These are phyloP conservation scores for Meyerozyma guilliermondii DNA, from an alignment of 1,139 yeast species.

Conservation along the genomic window DNA sequence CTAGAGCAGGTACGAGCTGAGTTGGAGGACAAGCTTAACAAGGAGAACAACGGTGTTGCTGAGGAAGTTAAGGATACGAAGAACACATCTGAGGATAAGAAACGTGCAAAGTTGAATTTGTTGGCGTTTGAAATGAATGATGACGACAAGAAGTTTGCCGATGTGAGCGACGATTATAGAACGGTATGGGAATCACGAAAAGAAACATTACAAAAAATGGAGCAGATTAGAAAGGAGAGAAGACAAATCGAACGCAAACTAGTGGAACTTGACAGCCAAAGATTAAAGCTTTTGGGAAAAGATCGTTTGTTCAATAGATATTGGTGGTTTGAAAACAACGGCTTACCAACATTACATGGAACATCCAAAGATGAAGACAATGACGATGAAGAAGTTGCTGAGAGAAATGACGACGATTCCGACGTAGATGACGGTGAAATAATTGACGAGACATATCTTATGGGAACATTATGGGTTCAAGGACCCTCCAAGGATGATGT, in stretches of 20 bases:
- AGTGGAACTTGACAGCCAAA: conserved; percentile 68
- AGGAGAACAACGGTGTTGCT: conserved; percentile 4
- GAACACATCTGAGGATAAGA: conserved; percentile 7
- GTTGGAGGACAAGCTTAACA: conserved; percentile 4
- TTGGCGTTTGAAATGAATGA: conserved; percentile 40
- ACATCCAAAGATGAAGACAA: conserved; percentile 33
- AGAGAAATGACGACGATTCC: conserved; percentile 22
- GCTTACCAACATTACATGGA: conserved; percentile 59
- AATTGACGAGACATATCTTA: conserved; percentile 58
- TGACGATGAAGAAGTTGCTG: conserved; percentile 29
- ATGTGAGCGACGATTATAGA: conserved; percentile 41
- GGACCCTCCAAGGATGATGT: conserved; percentile 78
- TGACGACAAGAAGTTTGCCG: conserved; percentile 46
- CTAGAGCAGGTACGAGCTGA: conserved; percentile 5
- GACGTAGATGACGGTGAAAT: conserved; percentile 38
- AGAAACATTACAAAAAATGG: conserved; percentile 35
- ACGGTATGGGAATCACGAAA: conserved; percentile 40
- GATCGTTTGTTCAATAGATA: conserved; percentile 83
- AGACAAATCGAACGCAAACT: conserved; percentile 51
- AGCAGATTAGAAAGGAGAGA: conserved; percentile 42
- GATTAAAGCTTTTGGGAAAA: conserved; percentile 72
- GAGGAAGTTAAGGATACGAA: conserved; percentile 9
- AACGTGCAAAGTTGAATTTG: conserved; percentile 26
- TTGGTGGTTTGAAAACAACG: conserved; percentile 94
- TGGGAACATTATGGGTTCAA: conserved; percentile 91